These are phyloP conservation scores for Cercospora brassicicola DNA, from an alignment of 2,329 filamentous ascomycete species.

Conservation along the genomic window DNA sequence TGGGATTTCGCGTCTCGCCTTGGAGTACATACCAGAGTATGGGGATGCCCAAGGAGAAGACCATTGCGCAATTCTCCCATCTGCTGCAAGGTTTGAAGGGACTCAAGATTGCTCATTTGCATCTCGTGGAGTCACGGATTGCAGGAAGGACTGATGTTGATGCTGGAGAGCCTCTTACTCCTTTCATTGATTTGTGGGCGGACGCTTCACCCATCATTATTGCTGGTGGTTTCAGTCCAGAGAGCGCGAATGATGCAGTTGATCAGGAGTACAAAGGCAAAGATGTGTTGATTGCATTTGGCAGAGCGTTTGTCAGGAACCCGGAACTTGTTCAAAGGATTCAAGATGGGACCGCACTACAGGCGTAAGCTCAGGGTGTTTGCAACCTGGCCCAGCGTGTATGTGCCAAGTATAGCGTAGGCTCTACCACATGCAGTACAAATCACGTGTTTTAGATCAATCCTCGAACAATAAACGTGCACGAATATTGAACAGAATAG, in stretches of 20 bases:
- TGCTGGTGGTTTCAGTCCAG: conserved; percentile 46
- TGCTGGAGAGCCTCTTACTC: conserved; percentile 36
- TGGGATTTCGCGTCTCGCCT: conserved; percentile 60
- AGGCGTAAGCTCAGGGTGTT: background rate
- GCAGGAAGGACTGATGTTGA: conserved; percentile 46
- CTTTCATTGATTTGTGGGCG: conserved; percentile 45
- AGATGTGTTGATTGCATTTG: conserved; percentile 50
- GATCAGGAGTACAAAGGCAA: conserved; percentile 42
- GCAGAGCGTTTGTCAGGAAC: conserved; percentile 51
- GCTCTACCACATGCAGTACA: background rate
- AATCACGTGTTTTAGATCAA: background rate
- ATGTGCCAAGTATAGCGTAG: background rate
- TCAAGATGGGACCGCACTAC: background rate
- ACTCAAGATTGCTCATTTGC: conserved; percentile 60
- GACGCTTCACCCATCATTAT: conserved; percentile 51
- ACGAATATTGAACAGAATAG: background rate
- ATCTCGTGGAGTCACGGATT: conserved; percentile 58
- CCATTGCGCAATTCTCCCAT: conserved; percentile 63
- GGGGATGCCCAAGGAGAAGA: conserved; percentile 56
- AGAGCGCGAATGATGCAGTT: conserved; percentile 40
- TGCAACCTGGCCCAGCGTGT: background rate
- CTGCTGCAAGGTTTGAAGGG: conserved; percentile 54
- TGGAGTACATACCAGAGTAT: conserved; percentile 59
- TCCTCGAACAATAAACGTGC: background rate
- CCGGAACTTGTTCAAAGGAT: conserved; percentile 46